Base-by-base conservation (phyloP, 805 yeast species). In the Yarrowia divulgata region DNA sequence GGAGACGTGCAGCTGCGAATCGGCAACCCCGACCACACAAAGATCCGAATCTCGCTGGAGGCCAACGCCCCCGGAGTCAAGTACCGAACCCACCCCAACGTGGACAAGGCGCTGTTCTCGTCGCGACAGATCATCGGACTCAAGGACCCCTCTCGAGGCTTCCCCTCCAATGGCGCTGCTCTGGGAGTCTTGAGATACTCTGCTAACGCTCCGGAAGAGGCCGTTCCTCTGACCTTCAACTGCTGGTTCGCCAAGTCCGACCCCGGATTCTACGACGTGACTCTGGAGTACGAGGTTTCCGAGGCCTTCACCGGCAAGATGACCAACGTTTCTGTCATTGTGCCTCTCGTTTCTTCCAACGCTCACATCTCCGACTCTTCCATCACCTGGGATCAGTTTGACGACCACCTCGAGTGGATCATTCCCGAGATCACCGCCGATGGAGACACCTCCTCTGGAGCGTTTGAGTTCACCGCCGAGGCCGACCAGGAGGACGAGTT, bases 11-110 rank as follows among this genome's bases (percentile, higher is more conserved):
- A 92, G 79, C 82, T 95, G 77, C 88, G 97, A 77, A 87, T 95
- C 72, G 93, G 90, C 77, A 86, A 93, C 75, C 82, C 90, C n/a
- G 85, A 83, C 48, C 83, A 88, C 72, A 87, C 96, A 14, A 85
- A 84, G 73, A 85, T 92, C 69, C 86, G 85, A 76, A 83, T 95
- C 70, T 76, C 85, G 71, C 81, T 93, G 72, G 78, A 81, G 50
- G 83, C 87, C 50, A 79, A 81, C 50, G 79, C 84, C 78, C 82
- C 46, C 78, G 86, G 81, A 72, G 81, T 87, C 57, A 93, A 89
- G 76, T 95, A 86, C 82, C 93, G 93, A 79, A 93, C 98, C 16
- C 97, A 95, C 82, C 99, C 99, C 72, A 93, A 94, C 77, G 96
- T 95, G 73, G 98, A 95, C 80, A 89, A 90, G 75, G 81, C 81